Evolutionary conservation across 2,329 filamentous ascomycete genomes (phyloP), one percentile per base, ranked within the genome.

Genomic region (Colletotrichum incanum): DNA sequence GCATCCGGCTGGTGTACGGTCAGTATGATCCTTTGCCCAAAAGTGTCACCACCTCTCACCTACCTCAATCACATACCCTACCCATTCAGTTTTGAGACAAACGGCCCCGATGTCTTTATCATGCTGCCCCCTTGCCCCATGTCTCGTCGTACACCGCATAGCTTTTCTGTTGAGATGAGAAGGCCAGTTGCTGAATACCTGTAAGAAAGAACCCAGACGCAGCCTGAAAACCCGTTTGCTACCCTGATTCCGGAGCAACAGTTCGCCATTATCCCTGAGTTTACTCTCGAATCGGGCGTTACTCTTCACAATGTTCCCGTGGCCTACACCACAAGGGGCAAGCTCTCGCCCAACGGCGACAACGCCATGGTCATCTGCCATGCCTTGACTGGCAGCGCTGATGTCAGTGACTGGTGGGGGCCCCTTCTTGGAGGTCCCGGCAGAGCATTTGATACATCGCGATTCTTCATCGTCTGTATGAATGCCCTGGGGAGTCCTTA

Each of bases 141-240:
- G 3, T 50, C 16, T 6, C 34, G 6, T 26, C 34, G 9, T 18
- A 52, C 23, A 20, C 26, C 4, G 5, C 26, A 34, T 52, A 39
- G 18, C 20, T 16, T 0, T 0, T 3, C 47, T 23, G n/a, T 23
- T 60, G 34, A 52, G 47, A 39, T 60, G 23, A 73, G 26, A 83
- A 85, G 85, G 86, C 76, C 75, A 75, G 84, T 87, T 80, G 81
- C 90, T 92, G 88, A 92, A 90, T 88, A 88, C 87, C 84, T 86
- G 85, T 80, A 90, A 91, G 89, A 88, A 90, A 91, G 89, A 87
- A 87, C 81, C 76, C 85, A 82, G 75, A 85, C 89, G 67, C 94
- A 98, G 83, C 91, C 93, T 78, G 96, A 98, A 85, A 99, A 98
- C 84, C 96, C 95, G 39, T 98, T 95, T 81, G 91, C 94, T 73